phyloP scores from a whole-genome alignment of 257 asterid species.

The Salvia splendens region DNA sequence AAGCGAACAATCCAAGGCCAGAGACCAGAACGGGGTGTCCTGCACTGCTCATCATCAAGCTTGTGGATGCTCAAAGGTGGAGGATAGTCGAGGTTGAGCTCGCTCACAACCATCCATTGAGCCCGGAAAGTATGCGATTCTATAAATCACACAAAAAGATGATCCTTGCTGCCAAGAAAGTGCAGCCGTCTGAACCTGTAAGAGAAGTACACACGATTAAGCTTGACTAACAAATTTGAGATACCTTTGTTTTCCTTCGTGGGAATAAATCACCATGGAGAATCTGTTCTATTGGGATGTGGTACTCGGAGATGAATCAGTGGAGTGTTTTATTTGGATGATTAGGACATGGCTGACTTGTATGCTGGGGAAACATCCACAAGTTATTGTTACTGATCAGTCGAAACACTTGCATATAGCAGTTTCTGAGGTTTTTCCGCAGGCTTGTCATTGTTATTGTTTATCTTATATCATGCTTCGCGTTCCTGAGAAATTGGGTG shows the following conservation, averaged over 20 bases:
- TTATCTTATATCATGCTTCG: constrained; percentile 49
- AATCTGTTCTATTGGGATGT: constrained; percentile 58
- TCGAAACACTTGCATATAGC: constrained; percentile 50
- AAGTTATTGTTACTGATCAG: constrained; percentile 53
- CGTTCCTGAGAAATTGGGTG: constrained; percentile 69
- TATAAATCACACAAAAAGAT: constrained; percentile 64
- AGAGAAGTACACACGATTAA: constrained; percentile 61
- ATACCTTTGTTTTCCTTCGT: constrained; percentile 59
- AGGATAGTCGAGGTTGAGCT: constrained; percentile 61
- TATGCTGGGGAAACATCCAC: constrained; percentile 52
- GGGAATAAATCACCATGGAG: constrained; percentile 68
- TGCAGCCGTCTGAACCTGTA: constrained; percentile 38
- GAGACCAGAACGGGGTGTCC: constrained; percentile 72
- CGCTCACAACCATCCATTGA: constrained; percentile 60
- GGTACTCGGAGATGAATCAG: constrained; percentile 64
- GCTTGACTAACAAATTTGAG: constrained; percentile 55
- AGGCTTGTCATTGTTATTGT: constrained; percentile 51
- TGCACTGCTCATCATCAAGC: constrained; percentile 59
- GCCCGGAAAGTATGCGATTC: constrained; percentile 58
- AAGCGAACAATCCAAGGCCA: constrained; percentile 62
- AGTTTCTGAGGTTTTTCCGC: constrained; percentile 55
- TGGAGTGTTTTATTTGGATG: constrained; percentile 57
- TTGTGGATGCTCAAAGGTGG: constrained; percentile 58
- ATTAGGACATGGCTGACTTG: constrained; percentile 56
- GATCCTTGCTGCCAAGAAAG: constrained; percentile 46